Evolutionary conservation across 179 eudicot genomes (phyloP), one percentile per base, ranked within the genome.

Genomic region (Silene vulgaris): DNA sequence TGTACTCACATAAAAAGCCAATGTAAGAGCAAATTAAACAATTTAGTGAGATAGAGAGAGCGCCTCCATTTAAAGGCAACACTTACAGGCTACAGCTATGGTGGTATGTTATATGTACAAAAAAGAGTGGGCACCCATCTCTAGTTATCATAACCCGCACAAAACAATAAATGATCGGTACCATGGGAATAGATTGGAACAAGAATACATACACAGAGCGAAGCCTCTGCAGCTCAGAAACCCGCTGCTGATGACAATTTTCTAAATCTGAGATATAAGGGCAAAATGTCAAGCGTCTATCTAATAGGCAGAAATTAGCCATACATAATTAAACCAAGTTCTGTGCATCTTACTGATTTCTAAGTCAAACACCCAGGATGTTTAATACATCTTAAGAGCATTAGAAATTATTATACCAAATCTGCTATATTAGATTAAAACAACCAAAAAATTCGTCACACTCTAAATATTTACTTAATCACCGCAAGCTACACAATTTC

Each of bases 171-270:
- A 75, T 32, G 7, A 72, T 32, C 19, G 30, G 26, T 37, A 20
- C 68, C 52, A 66, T 12, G 28, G 48, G 56, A 70, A 37, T 26
- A 26, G 59, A 50, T 28, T 1, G 59, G 29, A 28, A 57, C 17
- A 71, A 67, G 61, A 7, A 72, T 54, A 84, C 96, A 69, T 92
- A 92, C 97, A 94, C 89, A 59, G 97, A 94, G 29, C 98, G 97
- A 81, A 94, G 92, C 75, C 97, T 84, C 86, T 94, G 97, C 90
- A 94, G 83, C 84, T 94, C 98, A 78, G 98, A 88, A 66, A 92
- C 91, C 28, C 98, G 96, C 69, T 92, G 97, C 85, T 90, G 97
- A 82, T 94, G 96, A 71, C 91, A 84, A 82, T 89, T 88, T 83
- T 90, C 92, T 20, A 85, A 20, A 83, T 94, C 98, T 89, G 89